phyloP scores from a whole-genome alignment of 202 grass and related monocot species.

The Setaria italica region DNA sequence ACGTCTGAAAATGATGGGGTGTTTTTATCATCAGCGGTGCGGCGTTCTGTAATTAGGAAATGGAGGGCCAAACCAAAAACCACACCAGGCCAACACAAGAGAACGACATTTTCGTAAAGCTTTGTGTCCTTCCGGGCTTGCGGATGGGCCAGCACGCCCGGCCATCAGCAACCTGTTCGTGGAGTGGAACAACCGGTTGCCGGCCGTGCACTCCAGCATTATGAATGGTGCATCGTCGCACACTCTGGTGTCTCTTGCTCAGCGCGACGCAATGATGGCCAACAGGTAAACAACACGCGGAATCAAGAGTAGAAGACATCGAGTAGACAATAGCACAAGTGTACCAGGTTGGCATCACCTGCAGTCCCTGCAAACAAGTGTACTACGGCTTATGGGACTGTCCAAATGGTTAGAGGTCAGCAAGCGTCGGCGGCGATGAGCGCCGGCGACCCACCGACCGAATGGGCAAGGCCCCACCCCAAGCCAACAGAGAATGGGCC shows the following conservation, averaged over 20 bases:
- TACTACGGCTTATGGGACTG: background rate
- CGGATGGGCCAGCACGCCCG: background rate
- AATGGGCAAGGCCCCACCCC: background rate
- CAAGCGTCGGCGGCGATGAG: no score
- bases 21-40: background rate
- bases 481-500: no score
- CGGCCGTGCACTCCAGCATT: slow-evolving; percentile 18
- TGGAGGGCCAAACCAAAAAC: background rate
- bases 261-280: background rate
- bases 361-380: background rate
- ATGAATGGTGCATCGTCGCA: no score
- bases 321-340: background rate
- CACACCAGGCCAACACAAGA: no score
- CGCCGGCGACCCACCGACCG: background rate
- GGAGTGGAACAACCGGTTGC: slow-evolving; percentile 1
- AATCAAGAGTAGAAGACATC: background rate
- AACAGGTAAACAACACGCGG: background rate
- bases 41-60: background rate
- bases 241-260: background rate
- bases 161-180: background rate
- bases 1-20: background rate
- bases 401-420: background rate
- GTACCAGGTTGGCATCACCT: slow-evolving; percentile 1
- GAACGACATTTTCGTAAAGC: no score
- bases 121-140: no score